Evolutionary conservation across 1,284 basidiomycete species (phyloP), one percentile per base, ranked within the genome.

Genomic region (Polyporus tsugae): DNA sequence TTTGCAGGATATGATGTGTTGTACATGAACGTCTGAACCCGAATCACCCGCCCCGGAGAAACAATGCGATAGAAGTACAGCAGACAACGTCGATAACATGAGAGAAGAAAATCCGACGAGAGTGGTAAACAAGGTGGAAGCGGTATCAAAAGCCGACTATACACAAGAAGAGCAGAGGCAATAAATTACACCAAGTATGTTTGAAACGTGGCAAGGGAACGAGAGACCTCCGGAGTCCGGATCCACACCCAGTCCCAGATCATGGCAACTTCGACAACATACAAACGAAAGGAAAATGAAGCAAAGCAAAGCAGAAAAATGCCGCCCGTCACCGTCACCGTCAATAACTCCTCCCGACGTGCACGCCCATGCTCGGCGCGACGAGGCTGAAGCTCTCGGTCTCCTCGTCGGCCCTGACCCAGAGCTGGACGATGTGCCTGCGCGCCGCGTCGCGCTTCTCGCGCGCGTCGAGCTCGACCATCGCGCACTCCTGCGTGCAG

Each of bases 371-470:
- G 60, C 67, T 60, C 35, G 71, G 71, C 53, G 71, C 69, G 25
- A 22, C 65, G 58, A 70, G 69, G 33, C 58, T 60, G 53, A 53
- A 70, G 52, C 58, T 65, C 62, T 70, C 71, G 58, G 58, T 33
- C 57, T 71, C 70, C 64, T 60, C 63, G 66, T 71, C 70, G 15
- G 65, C 70, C 33, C 58, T 39, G 19, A 76, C 72, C 75, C 74
- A 76, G 52, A 75, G 71, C 60, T 70, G 68, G 63, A 76, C 73
- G 61, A 75, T 62, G 46, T 64, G 53, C 52, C 75, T 65, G 33
- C 75, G 67, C 36, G 74, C 74, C 19, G 63, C 58, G 65, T 76
- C 75, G n/a, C 75, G 64, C 36, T 63, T 63, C 53, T 65, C 68
- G 38, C 66, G 68, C 58, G 67, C 65, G 52, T 63, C 66, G 65